phyloP scores from a whole-genome alignment of 2,329 filamentous ascomycete genomes.

The Monilinia laxa region DNA sequence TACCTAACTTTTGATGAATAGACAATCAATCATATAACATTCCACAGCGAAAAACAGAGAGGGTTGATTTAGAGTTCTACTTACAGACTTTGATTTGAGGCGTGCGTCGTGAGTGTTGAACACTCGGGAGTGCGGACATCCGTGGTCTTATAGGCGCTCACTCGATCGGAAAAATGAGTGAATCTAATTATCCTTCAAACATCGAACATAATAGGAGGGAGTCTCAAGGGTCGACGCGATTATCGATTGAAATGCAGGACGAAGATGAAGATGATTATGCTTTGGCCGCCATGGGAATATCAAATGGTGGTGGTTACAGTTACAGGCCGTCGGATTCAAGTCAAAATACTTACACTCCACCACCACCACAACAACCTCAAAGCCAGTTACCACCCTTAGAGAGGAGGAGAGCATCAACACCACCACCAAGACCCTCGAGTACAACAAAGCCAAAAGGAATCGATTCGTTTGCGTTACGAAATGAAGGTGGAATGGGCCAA shows the following conservation, averaged over 20 bases:
- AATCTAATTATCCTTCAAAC: slow-evolving; percentile 32
- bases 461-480: slow-evolving; percentile 53
- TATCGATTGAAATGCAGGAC: slow-evolving; percentile 42
- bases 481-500: slow-evolving; percentile 49
- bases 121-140: slow-evolving; percentile 24
- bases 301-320: slow-evolving; percentile 45
- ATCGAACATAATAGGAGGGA: slow-evolving; percentile 45
- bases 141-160: slow-evolving; percentile 15
- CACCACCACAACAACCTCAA: slow-evolving; percentile 24
- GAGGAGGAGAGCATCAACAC: slow-evolving; percentile 33
- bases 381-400: slow-evolving; percentile 30
- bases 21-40: slow-evolving; percentile 9
- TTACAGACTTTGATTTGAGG: slow-evolving; percentile 13
- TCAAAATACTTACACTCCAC: slow-evolving; percentile 31
- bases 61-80: neutral
- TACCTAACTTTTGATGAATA: slow-evolving; percentile 5
- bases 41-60: neutral
- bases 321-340: slow-evolving; percentile 22
- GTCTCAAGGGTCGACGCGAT: slow-evolving; percentile 43
- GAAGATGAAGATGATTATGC: slow-evolving; percentile 51
- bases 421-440: slow-evolving; percentile 51
- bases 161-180: slow-evolving; percentile 26
- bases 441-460: slow-evolving; percentile 53
- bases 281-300: slow-evolving; percentile 51
- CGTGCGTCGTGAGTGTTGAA: slow-evolving; percentile 16